phyloP scores from a whole-genome alignment of 1,139 yeast genomes.

The Pichia sp. region DNA sequence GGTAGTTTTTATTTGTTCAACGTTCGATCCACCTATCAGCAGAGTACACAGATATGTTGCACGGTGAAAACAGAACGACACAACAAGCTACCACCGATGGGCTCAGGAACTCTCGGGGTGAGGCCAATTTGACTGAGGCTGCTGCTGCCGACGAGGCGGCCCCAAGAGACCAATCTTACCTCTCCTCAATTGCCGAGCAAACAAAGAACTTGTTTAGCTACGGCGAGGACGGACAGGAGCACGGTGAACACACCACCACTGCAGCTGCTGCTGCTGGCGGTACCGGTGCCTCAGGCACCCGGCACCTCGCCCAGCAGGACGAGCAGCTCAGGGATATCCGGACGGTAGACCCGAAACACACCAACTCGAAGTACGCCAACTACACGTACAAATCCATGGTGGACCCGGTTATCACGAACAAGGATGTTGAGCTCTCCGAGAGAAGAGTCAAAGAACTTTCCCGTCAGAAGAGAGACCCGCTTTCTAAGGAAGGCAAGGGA shows the following conservation, averaged over 20 bases:
- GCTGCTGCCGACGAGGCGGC: conserved; percentile 3
- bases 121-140: not conserved
- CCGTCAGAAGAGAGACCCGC: not conserved
- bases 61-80: not conserved
- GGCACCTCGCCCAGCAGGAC: not conserved
- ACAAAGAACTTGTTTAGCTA: conserved; percentile 9
- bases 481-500: not conserved
- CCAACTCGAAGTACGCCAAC: conserved; percentile 16
- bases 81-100: not conserved
- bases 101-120: not conserved
- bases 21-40: not conserved
- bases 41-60: not conserved
- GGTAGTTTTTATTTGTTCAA: no score
- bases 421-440: conserved; percentile 18
- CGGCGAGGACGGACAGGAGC: not conserved
- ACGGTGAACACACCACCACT: not conserved
- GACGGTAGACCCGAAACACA: not conserved
- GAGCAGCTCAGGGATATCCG: not conserved
- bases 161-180: conserved; percentile 15
- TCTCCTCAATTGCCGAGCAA: conserved; percentile 8
- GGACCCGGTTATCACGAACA: conserved; percentile 23
- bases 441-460: conserved; percentile 8
- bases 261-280: not conserved
- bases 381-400: conserved; percentile 26
- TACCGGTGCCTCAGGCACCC: not conserved